A percentile compares a stretch with the other conserved stretches of the same genome.
Evolutionary conservation across 805 yeast species (phyloP).

Genomic region (Hanseniaspora occidentalis): DNA sequence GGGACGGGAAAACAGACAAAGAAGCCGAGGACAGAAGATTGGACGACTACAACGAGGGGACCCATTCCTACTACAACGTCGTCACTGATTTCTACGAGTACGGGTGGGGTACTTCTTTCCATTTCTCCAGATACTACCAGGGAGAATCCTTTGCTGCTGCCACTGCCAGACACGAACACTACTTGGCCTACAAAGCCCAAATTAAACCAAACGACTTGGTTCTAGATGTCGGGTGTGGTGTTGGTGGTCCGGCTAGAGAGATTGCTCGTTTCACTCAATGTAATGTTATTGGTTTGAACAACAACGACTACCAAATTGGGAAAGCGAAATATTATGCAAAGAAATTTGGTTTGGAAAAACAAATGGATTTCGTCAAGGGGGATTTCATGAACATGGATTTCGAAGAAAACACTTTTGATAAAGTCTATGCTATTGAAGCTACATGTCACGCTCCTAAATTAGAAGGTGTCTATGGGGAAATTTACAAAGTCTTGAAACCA

Average conservation of each 20-base stretch:
- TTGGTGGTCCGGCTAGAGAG: conserved; percentile 98
- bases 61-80: conserved; percentile 91
- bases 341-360: conserved; percentile 49
- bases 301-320: conserved; percentile 93
- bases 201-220: conserved; percentile 72
- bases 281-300: conserved; percentile 79
- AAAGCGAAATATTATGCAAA: conserved; percentile 78
- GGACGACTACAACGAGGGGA: conserved; percentile 76
- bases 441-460: conserved; percentile 95
- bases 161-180: conserved; percentile 95
- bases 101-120: conserved; percentile 99
- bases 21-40: conserved; percentile 64
- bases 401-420: conserved; percentile 80
- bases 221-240: conserved; percentile 97
- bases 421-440: conserved; percentile 97
- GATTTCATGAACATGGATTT: conserved; percentile 99
- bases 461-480: conserved; percentile 92
- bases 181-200: conserved; percentile 76
- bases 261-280: conserved; percentile 84
- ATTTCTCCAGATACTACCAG: conserved; percentile 83
- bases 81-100: conserved; percentile 97
- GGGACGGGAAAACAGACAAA: conserved; percentile 82
- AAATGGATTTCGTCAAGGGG: conserved; percentile 83
- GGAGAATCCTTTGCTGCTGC: conserved; percentile 94
- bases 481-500: conserved; percentile 90